Percentiles rank a stretch among this genome's conserved stretches.
Evolutionary conservation across 2,329 filamentous ascomycete species (phyloP).

Genomic region (Lithohypha guttulata): DNA sequence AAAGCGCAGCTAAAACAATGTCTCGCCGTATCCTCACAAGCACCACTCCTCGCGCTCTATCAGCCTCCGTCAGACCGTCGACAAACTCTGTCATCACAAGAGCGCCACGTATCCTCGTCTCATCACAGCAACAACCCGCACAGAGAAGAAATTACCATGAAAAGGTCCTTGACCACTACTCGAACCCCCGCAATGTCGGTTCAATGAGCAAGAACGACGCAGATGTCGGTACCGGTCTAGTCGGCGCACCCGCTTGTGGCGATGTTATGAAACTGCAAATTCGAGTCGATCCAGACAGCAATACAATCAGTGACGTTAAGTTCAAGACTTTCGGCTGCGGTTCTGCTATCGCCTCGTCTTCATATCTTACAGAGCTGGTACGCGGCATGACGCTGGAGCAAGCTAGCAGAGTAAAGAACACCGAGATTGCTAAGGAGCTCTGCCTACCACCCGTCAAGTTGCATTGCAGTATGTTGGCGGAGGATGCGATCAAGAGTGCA

Average conservation of each 20-base stretch:
- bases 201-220: slow-evolving; percentile 67
- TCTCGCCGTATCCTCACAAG: slow-evolving; percentile 47
- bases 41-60: slow-evolving; percentile 42
- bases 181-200: slow-evolving; percentile 65
- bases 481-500: slow-evolving; percentile 85
- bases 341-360: slow-evolving; percentile 85
- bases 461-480: slow-evolving; percentile 85
- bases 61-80: slow-evolving; percentile 39
- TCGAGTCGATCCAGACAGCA: slow-evolving; percentile 75
- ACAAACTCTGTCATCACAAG: slow-evolving; percentile 32
- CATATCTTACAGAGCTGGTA: slow-evolving; percentile 89
- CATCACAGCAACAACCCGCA: slow-evolving; percentile 26
- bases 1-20: slow-evolving; percentile 33
- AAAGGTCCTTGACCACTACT: slow-evolving; percentile 76
- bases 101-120: slow-evolving; percentile 31
- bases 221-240: slow-evolving; percentile 73
- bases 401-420: slow-evolving; percentile 85
- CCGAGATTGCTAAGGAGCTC: slow-evolving; percentile 94
- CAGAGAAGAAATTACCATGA: slow-evolving; percentile 49
- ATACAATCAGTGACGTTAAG: slow-evolving; percentile 86
- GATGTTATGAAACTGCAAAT: slow-evolving; percentile 94
- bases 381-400: slow-evolving; percentile 94
- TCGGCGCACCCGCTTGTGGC: slow-evolving; percentile 80
- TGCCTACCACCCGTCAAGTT: slow-evolving; percentile 81
- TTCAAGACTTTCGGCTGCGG: slow-evolving; percentile 98